Evolutionary conservation across 164 flowering plant species (phyloP).

Genomic region (Echeveria elegans): DNA sequence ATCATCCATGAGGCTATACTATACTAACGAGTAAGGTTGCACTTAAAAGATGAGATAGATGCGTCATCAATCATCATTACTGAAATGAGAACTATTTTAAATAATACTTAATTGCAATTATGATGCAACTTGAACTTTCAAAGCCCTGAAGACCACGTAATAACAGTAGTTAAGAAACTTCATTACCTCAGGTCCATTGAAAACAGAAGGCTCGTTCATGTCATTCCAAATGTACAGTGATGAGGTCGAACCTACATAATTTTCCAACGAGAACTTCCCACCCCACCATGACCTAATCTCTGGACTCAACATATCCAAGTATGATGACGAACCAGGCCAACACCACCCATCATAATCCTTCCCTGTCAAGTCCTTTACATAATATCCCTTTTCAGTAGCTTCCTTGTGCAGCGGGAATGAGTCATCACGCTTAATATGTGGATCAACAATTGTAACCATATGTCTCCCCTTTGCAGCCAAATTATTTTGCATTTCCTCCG

Average conservation of each 20-base stretch:
- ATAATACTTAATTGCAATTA: background rate
- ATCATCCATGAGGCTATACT: background rate
- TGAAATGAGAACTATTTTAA: no score
- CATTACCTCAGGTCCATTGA: constrained; percentile 94
- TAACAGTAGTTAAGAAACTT: background rate
- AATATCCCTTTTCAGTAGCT: constrained; percentile 71
- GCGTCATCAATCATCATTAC: no score
- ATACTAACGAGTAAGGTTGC: background rate
- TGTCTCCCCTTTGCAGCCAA: constrained; percentile 83
- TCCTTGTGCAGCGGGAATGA: constrained; percentile 71
- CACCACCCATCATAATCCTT: constrained; percentile 98
- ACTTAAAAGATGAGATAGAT: background rate
- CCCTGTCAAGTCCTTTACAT: constrained; percentile 81
- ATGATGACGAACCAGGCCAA: constrained; percentile 98
- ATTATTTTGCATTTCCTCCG: constrained; percentile 84
- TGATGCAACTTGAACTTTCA: background rate
- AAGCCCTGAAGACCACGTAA: constrained; percentile 8
- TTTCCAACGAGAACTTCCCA: constrained; percentile 61
- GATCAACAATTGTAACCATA: constrained; percentile 97
- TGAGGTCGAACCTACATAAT: constrained; percentile 88
- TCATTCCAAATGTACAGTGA: constrained; percentile 96
- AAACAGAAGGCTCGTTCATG: constrained; percentile 99
- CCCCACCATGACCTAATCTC: constrained; percentile 95
- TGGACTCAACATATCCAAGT: constrained; percentile 66
- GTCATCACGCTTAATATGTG: constrained; percentile 92